These are phyloP conservation scores for Colletotrichum ledebouriae DNA, from an alignment of 2,329 filamentous ascomycete species.

Conservation along the genomic window DNA sequence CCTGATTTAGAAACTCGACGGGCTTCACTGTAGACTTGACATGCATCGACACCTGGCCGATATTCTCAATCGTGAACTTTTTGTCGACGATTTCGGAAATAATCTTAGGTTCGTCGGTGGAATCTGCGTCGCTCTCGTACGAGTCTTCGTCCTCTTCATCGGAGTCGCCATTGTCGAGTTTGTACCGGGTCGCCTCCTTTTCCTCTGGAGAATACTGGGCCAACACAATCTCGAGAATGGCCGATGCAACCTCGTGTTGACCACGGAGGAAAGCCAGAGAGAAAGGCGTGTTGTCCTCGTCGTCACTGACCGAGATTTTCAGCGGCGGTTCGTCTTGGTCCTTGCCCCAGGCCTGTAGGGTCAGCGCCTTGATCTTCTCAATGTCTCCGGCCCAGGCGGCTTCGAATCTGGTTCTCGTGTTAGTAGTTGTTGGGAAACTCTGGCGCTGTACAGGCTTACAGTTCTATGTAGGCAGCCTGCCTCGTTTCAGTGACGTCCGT, in stretches of 20 bases:
- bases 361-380: slow-evolving; percentile 74
- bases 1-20: slow-evolving; percentile 61
- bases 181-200: slow-evolving; percentile 64
- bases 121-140: slow-evolving; percentile 51
- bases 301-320: slow-evolving; percentile 72
- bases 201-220: slow-evolving; percentile 75
- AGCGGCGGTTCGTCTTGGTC: slow-evolving; percentile 70
- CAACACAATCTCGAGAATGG: slow-evolving; percentile 77
- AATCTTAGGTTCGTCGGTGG: slow-evolving; percentile 58
- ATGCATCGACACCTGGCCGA: slow-evolving; percentile 76
- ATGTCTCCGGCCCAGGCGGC: slow-evolving; percentile 80
- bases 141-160: slow-evolving; percentile 53
- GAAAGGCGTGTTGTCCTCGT: slow-evolving; percentile 69
- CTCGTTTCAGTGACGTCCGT: slow-evolving; percentile 69
- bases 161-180: slow-evolving; percentile 54
- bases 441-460: slow-evolving; percentile 61
- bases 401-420: slow-evolving; percentile 68
- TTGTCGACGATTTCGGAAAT: slow-evolving; percentile 71
- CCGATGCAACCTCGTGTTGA: slow-evolving; percentile 72
- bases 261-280: slow-evolving; percentile 76
- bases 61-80: slow-evolving; percentile 80
- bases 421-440: slow-evolving; percentile 40
- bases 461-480: slow-evolving; percentile 70
- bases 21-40: slow-evolving; percentile 76
- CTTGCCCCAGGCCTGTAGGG: slow-evolving; percentile 70